Evolutionary conservation across 2,329 filamentous ascomycete species (phyloP).

Genomic region (Aspergillus awamori): DNA sequence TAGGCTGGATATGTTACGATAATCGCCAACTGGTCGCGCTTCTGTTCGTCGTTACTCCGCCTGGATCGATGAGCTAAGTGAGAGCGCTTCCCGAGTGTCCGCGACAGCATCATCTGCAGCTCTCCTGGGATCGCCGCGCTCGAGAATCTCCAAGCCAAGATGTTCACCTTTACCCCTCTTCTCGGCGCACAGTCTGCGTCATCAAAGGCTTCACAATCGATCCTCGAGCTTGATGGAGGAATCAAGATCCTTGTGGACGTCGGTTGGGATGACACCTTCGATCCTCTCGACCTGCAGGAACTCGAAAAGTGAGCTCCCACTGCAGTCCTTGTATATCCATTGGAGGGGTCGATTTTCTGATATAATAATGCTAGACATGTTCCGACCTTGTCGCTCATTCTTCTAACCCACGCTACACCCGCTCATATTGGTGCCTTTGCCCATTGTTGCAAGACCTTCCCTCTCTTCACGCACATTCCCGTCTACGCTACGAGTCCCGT

Average conservation of each 20-base stretch:
- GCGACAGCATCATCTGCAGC: slow-evolving; percentile 1
- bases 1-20: neutral
- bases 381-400: slow-evolving; percentile 86
- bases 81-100: slow-evolving; percentile 1
- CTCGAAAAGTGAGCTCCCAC: slow-evolving; percentile 73
- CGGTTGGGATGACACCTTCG: slow-evolving; percentile 93
- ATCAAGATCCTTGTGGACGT: slow-evolving; percentile 94
- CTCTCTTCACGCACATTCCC: slow-evolving; percentile 86
- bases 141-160: slow-evolving; percentile 42
- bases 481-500: slow-evolving; percentile 94
- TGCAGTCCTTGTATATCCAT: neutral
- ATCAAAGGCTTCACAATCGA: slow-evolving; percentile 87
- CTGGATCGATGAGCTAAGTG: slow-evolving; percentile 2
- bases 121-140: neutral
- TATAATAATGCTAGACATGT: slow-evolving; percentile 65
- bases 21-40: neutral
- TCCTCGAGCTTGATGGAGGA: slow-evolving; percentile 93
- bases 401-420: slow-evolving; percentile 90
- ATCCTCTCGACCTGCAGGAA: slow-evolving; percentile 77
- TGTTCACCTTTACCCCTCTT: slow-evolving; percentile 96
- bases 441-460: slow-evolving; percentile 96
- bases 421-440: slow-evolving; percentile 91
- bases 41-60: neutral
- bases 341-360: neutral
- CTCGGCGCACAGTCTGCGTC: slow-evolving; percentile 82